phyloP scores from a whole-genome alignment of 495 filamentous ascomycete species.

The Apodospora peruviana region DNA sequence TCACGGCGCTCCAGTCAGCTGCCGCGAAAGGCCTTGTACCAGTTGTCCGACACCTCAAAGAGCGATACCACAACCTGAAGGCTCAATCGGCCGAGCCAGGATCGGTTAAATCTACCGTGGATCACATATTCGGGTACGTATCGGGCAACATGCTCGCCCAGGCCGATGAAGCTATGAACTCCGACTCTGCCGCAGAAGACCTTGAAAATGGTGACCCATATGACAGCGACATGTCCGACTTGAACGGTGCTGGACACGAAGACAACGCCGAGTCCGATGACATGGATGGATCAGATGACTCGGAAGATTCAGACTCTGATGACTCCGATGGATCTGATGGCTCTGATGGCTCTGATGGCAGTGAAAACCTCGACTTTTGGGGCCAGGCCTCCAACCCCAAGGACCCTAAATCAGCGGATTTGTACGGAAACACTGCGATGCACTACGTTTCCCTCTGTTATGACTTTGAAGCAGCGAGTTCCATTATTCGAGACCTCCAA shows the following conservation, averaged over 20 bases:
- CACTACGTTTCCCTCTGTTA: slow-evolving; percentile 3
- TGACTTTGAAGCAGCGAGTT: neutral
- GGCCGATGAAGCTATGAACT: neutral
- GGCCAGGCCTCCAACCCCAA: neutral
- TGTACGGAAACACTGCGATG: slow-evolving; percentile 1
- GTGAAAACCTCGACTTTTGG: neutral
- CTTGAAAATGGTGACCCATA: neutral
- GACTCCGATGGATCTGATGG: neutral
- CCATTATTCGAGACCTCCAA: neutral
- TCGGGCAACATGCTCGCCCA: neutral
- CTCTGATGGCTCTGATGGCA: neutral
- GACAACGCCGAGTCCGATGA: neutral
- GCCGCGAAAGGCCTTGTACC: neutral
- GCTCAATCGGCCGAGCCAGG: neutral
- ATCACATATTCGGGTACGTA: neutral
- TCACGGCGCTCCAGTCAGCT: slow-evolving; percentile 9
- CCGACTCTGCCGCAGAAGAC: neutral
- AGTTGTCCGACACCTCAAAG: slow-evolving; percentile 5
- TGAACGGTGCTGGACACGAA: neutral
- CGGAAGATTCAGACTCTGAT: neutral
- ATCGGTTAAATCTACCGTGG: neutral
- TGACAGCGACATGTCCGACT: neutral
- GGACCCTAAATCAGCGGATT: neutral
- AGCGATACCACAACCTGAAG: neutral
- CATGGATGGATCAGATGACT: neutral